phyloP scores from a whole-genome alignment of 225 moss, liverwort and hornwort genomes.

The Anthoceros angustus region DNA sequence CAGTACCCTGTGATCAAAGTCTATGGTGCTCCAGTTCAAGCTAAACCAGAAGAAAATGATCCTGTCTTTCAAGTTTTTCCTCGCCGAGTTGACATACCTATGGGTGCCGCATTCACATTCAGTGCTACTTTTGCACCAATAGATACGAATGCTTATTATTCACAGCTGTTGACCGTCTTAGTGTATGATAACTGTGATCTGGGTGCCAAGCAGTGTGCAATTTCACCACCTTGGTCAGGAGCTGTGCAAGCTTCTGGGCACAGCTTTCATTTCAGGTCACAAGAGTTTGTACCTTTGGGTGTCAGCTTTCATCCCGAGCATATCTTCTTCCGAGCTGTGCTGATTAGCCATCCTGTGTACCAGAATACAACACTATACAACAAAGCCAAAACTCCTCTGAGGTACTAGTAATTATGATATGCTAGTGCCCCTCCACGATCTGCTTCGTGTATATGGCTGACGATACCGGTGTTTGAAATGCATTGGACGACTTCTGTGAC shows the following conservation, averaged over 20 bases:
- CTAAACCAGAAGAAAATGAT: conserved; percentile 12
- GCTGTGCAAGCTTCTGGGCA: conserved; percentile 39
- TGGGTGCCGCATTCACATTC: conserved; percentile 56
- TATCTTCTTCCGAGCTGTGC: conserved; percentile 60
- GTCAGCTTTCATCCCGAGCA: conserved; percentile 43
- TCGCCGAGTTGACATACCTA: conserved; percentile 36
- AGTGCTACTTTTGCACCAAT: conserved; percentile 57
- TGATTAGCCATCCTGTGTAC: conserved; percentile 55
- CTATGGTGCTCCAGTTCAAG: conserved; percentile 17
- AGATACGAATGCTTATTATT: conserved; percentile 42
- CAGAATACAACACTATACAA: conserved; percentile 63
- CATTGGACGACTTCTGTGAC: not conserved
- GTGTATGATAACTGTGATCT: conserved; percentile 34
- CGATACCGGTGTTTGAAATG: not conserved
- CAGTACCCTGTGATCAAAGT: conserved; percentile 22
- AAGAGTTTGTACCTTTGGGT: conserved; percentile 55
- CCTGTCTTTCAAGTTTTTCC: conserved; percentile 48
- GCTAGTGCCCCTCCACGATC: not conserved
- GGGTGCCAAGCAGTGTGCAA: conserved; percentile 50
- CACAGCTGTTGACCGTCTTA: conserved; percentile 58
- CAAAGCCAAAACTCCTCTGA: conserved; percentile 69
- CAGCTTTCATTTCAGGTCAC: conserved; percentile 47
- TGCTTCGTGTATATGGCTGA: not conserved
- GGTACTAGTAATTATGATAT: conserved; percentile 18
- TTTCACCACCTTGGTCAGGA: conserved; percentile 64